Conservation (phyloP, 2,329 filamentous ascomycete species). For the Teratosphaeria nubilosa region DNA sequence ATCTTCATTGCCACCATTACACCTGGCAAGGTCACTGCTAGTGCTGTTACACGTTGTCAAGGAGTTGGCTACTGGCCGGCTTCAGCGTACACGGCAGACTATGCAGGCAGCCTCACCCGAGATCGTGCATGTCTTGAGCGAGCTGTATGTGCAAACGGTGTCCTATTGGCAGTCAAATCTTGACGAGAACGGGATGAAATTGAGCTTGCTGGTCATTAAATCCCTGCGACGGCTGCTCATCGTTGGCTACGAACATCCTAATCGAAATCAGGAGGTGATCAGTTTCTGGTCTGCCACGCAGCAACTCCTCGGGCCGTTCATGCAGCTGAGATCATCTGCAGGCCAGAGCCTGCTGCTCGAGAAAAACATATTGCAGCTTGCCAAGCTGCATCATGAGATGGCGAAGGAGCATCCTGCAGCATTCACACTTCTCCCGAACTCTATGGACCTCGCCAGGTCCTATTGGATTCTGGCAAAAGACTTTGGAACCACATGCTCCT, state of each 20-base stretch:
- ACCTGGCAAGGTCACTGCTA: constrained; percentile 62
- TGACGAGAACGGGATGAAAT: constrained; percentile 56
- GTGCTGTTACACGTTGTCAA: constrained; percentile 81
- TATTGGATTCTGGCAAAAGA: constrained; percentile 78
- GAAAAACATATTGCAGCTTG: constrained; percentile 79
- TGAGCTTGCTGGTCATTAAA: constrained; percentile 70
- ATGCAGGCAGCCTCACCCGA: constrained; percentile 73
- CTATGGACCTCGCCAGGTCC: constrained; percentile 62
- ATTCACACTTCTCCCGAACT: constrained; percentile 73
- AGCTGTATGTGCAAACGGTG: constrained; percentile 66
- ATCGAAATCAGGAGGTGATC: constrained; percentile 63
- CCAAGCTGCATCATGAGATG: constrained; percentile 87
- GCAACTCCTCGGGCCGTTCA: constrained; percentile 66
- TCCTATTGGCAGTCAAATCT: constrained; percentile 47
- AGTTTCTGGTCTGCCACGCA: constrained; percentile 74
- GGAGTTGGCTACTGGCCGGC: constrained; percentile 70
- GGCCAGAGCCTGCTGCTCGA: constrained; percentile 44
- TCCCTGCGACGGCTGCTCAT: constrained; percentile 69
- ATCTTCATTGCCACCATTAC: constrained; percentile 29
- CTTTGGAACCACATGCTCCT: constrained; percentile 64
- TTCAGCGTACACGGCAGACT: constrained; percentile 63
- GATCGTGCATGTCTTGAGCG: constrained; percentile 67
- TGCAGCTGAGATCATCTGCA: constrained; percentile 26
- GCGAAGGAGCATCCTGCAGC: constrained; percentile 67
- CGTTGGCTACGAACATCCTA: constrained; percentile 73